Evolutionary conservation across 495 filamentous ascomycete species (phyloP).

Genomic region (Pyrenula aspistea): DNA sequence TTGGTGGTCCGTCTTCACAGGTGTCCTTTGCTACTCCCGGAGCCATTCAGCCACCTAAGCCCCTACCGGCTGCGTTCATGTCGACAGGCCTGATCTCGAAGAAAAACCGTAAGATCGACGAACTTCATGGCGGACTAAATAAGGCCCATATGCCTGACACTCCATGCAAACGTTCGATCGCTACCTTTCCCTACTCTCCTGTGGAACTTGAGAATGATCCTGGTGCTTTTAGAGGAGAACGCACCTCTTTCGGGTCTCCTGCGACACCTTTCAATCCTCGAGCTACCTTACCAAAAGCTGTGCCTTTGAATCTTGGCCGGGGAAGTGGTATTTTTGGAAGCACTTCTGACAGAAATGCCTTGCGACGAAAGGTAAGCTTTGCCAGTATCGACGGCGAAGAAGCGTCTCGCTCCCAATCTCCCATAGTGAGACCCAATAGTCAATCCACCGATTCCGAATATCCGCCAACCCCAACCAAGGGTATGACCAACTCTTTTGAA

Average conservation of each 20-base stretch:
- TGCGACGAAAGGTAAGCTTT: slow-evolving; percentile 55
- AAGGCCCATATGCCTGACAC: slow-evolving; percentile 72
- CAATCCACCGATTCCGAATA: slow-evolving; percentile 60
- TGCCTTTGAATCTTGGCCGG: slow-evolving; percentile 44
- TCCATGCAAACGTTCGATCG: slow-evolving; percentile 75
- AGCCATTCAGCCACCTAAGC: slow-evolving; percentile 72
- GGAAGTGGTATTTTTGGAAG: slow-evolving; percentile 60
- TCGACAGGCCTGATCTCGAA: slow-evolving; percentile 94
- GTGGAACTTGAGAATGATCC: slow-evolving; percentile 11
- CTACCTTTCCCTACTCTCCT: slow-evolving; percentile 43
- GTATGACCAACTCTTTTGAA: background rate
- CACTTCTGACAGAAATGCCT: slow-evolving; percentile 34
- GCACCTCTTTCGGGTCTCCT: slow-evolving; percentile 52
- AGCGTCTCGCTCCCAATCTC: slow-evolving; percentile 35
- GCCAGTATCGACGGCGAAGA: slow-evolving; percentile 71
- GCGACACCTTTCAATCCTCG: slow-evolving; percentile 51
- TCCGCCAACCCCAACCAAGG: slow-evolving; percentile 86
- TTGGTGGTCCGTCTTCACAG: slow-evolving; percentile 14
- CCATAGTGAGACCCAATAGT: slow-evolving; percentile 42
- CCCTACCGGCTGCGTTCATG: slow-evolving; percentile 76
- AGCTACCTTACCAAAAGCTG: slow-evolving; percentile 27
- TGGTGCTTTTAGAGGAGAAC: slow-evolving; percentile 37
- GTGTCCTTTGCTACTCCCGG: slow-evolving; percentile 69
- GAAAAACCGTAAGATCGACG: slow-evolving; percentile 49
- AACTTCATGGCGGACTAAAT: slow-evolving; percentile 32